Conservation (phyloP, 495 filamentous ascomycete species). For the Aspergillus sclerotiicarbonarius region DNA sequence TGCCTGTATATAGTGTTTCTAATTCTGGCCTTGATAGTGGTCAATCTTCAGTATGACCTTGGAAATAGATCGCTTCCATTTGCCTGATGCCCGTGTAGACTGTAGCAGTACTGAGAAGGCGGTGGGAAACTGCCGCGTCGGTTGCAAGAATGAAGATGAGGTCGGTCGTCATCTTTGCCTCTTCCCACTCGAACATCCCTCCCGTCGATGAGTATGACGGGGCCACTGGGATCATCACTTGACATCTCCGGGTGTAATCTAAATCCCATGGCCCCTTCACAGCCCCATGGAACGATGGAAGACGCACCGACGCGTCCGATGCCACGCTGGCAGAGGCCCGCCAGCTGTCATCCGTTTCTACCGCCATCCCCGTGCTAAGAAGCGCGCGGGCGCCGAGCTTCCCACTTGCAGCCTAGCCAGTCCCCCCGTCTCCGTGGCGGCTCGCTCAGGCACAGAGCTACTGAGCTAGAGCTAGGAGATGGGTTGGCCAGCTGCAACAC, state of each 20-base stretch:
- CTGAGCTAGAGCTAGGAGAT: neutral
- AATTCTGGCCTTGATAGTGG: neutral
- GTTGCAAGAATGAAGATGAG: neutral
- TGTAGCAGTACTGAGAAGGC: constrained; percentile 7
- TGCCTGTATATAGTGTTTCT: constrained; percentile 2
- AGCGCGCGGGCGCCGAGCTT: constrained; percentile 19
- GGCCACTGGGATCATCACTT: constrained; percentile 4
- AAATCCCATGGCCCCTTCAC: neutral
- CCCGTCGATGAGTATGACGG: neutral
- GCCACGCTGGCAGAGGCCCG: constrained; percentile 28
- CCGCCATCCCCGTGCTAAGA: constrained; percentile 18
- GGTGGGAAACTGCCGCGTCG: constrained; percentile 10
- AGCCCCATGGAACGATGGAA: constrained; percentile 1
- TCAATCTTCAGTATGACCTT: neutral
- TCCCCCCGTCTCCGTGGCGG: constrained; percentile 7
- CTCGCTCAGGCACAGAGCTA: constrained; percentile 13
- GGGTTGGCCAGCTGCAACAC: constrained; percentile 7
- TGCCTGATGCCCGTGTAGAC: constrained; percentile 1
- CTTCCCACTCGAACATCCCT: neutral
- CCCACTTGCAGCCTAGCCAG: constrained; percentile 12
- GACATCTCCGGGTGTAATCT: constrained; percentile 4
- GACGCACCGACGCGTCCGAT: constrained; percentile 4
- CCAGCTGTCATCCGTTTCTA: constrained; percentile 26
- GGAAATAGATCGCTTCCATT: neutral
- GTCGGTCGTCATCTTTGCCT: neutral